Evolutionary conservation across 306 rosid species (phyloP).

Genomic region (Rubus parviflorus): DNA sequence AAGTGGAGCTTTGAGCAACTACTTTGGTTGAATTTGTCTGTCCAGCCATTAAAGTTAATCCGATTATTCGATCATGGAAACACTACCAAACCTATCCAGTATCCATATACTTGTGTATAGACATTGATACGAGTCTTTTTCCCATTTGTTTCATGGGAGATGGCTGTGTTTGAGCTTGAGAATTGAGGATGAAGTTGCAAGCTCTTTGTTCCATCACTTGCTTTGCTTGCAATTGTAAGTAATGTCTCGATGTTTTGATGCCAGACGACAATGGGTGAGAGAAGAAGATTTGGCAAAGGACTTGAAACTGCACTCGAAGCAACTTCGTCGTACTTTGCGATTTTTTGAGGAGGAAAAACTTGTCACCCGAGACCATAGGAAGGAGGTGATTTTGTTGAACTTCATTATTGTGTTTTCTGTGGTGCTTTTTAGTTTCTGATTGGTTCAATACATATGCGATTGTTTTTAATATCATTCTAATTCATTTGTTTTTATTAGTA

Average conservation of each 20-base stretch:
- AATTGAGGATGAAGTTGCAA: neutral
- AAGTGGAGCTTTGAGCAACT: neutral
- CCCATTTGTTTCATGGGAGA: neutral
- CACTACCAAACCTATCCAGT: neutral
- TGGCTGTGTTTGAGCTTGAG: neutral
- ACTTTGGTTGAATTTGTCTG: too few relatives aligned
- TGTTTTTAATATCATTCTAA: neutral
- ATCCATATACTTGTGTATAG: neutral
- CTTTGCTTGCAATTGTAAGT: neutral
- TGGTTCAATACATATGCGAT: neutral
- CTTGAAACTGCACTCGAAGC: conserved; percentile 85
- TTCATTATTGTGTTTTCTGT: conserved; percentile 21
- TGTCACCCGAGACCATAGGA: conserved; percentile 83
- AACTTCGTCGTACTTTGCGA: conserved; percentile 79
- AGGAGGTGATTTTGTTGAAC: conserved; percentile 56
- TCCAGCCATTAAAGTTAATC: too few relatives aligned
- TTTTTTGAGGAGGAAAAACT: conserved; percentile 94
- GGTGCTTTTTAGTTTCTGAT: conserved; percentile 11
- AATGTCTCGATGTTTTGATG: neutral
- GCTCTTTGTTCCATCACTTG: conserved; percentile 14
- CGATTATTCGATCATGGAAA: too few relatives aligned
- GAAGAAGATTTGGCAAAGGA: conserved; percentile 98
- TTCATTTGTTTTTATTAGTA: neutral
- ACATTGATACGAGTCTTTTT: neutral
- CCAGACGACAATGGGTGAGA: conserved; percentile 93